These are phyloP conservation scores for Auricularia cornea DNA, from an alignment of 768 basidiomycete genomes.

Conservation along the genomic window DNA sequence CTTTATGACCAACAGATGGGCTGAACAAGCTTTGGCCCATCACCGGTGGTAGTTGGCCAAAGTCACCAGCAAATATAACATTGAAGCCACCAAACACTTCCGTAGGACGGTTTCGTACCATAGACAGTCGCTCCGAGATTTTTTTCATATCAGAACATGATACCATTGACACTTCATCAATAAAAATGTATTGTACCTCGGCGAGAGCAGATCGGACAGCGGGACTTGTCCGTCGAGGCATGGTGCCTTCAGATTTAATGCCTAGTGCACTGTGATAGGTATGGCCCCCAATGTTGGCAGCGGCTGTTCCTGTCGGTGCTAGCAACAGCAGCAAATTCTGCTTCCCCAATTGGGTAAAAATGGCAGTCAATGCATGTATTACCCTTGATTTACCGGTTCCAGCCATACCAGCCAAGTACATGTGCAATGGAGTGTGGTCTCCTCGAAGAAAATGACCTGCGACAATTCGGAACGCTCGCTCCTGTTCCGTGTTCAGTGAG, in stretches of 20 bases:
- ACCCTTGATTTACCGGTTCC: constrained; percentile 29
- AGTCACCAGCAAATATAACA: constrained; percentile 29
- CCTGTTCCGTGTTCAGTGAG: constrained; percentile 6
- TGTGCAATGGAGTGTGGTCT: not conserved
- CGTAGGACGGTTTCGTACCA: constrained; percentile 10
- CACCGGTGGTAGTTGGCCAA: constrained; percentile 27
- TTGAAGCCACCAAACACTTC: constrained; percentile 23
- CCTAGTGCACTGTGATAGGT: constrained; percentile 21
- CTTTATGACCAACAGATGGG: constrained; percentile 15
- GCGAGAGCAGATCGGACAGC: constrained; percentile 16
- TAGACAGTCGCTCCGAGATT: constrained; percentile 18
- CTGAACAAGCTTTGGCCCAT: constrained; percentile 19
- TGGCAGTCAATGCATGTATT: constrained; percentile 15
- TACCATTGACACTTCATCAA: constrained; percentile 25
- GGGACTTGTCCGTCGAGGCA: constrained; percentile 11
- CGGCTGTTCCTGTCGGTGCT: constrained; percentile 26
- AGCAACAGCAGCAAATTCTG: constrained; percentile 19
- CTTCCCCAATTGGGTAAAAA: constrained; percentile 17
- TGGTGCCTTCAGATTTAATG: constrained; percentile 9
- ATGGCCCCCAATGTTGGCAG: constrained; percentile 20
- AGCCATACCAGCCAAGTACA: constrained; percentile 23
- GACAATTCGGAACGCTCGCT: constrained; percentile 4
- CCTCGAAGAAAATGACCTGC: constrained; percentile 1
- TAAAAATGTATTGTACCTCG: constrained; percentile 18
- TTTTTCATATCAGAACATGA: constrained; percentile 22